Base-by-base conservation (phyloP, 2,329 filamentous ascomycete genomes). In the Botrytis medusae region DNA sequence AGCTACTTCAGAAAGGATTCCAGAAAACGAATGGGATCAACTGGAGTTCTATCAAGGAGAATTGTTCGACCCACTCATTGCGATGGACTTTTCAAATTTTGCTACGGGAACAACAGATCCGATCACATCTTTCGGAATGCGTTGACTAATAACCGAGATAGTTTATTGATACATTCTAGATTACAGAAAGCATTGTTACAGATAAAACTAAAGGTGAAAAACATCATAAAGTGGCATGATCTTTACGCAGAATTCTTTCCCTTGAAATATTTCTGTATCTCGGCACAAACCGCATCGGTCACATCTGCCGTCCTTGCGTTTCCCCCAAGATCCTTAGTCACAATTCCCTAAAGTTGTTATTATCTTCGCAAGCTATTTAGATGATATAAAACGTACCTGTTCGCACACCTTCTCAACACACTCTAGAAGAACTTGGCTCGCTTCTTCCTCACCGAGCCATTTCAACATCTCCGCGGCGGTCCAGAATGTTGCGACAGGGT, bases 401-500 rank as follows among this genome's bases (percentile, higher is more conserved):
- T 86, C 86, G 51, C 85, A 87, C 0, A 89, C 86, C 4, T 80
- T 83, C 78, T 89, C 87, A 0, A 89, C 86, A 14, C 83, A 84
- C 7, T 85, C 82, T 81, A 89, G 84, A 69, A 89, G 77, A 34
- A 82, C 82, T 6, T 83, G 81, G 0, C 85, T 84, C 0, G 87
- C 87, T 1, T 86, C 83, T 32, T 85, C 83, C 76, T 89, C 85
- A 0, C 87, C 87, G 0, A 90, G 81, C 87, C 87, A 89, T 18
- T 81, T 82, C 42, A 90, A 78, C 87, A 89, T 89, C 79, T 89
- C 87, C 0, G 84, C 84, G 2, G 86, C 87, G 1, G 86, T 87
- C 78, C 88, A 90, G 79, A 89, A 88, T 0, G 87, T 88, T 1
- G 84, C 87, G 0, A 89, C 86, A 0, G 87, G 87, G 74, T 89